These are phyloP conservation scores for Cryptococcus sp. DNA, from an alignment of 1,284 basidiomycete genomes.

Conservation along the genomic window DNA sequence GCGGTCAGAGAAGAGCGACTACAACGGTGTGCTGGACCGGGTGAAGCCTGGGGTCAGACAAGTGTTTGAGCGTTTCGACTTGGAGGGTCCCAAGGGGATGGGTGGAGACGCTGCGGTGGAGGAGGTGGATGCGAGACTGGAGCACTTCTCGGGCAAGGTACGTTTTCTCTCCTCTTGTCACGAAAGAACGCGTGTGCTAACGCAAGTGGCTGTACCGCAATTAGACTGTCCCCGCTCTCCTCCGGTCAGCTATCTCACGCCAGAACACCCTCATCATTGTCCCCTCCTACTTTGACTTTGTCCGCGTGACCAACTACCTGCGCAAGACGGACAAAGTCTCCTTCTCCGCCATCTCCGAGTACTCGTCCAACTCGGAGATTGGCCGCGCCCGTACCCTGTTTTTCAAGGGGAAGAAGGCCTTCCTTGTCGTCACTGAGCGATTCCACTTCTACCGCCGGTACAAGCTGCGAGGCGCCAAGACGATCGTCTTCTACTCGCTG, in stretches of 20 bases:
- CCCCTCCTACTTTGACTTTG: conserved; percentile 95
- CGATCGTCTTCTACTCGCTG: conserved; percentile 86
- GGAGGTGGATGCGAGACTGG: conserved; percentile 82
- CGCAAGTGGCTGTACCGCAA: background rate
- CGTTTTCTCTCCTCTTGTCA: conserved; percentile 21
- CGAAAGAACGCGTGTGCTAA: no score
- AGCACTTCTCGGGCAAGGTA: conserved; percentile 81
- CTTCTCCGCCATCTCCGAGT: conserved; percentile 85
- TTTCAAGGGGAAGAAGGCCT: conserved; percentile 80
- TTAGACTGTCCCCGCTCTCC: conserved; percentile 72
- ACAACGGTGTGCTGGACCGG: conserved; percentile 60
- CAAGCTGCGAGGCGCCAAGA: conserved; percentile 84
- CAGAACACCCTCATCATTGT: conserved; percentile 83
- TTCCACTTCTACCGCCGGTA: conserved; percentile 97
- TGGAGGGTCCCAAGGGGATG: conserved; percentile 36
- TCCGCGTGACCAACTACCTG: conserved; percentile 83
- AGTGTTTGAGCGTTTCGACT: conserved; percentile 53
- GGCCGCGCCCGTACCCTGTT: conserved; percentile 88
- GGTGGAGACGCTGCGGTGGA: conserved; percentile 59
- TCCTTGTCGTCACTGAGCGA: conserved; percentile 88
- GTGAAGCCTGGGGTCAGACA: conserved; percentile 77
- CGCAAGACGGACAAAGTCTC: conserved; percentile 66
- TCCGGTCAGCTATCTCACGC: conserved; percentile 89
- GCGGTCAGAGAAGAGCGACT: conserved; percentile 59
- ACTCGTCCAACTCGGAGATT: conserved; percentile 89